Evolutionary conservation across 2,329 filamentous ascomycete genomes (phyloP).

Genomic region (Hypoxylon sp.): DNA sequence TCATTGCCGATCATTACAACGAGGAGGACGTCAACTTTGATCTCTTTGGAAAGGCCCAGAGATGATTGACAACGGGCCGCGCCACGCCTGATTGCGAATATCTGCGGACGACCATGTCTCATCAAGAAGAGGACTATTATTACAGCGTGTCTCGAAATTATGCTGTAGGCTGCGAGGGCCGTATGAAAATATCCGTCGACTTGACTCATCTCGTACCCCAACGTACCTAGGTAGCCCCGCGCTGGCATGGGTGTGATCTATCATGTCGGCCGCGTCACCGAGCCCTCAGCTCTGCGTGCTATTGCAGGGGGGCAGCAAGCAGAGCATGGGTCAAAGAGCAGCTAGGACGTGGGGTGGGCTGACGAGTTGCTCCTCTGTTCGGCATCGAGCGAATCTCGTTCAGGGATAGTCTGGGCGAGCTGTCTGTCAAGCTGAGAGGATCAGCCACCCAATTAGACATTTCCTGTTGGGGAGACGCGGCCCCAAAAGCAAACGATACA

Average conservation of each 20-base stretch:
- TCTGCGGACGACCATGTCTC: not conserved
- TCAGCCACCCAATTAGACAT: slow-evolving; percentile 28
- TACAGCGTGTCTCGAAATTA: slow-evolving; percentile 9
- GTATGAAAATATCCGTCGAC: slow-evolving; percentile 8
- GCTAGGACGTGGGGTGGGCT: slow-evolving; percentile 28
- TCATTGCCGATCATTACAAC: slow-evolving; percentile 79
- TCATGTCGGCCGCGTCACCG: slow-evolving; percentile 32
- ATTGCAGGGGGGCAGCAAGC: slow-evolving; percentile 15
- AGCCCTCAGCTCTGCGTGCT: slow-evolving; percentile 19
- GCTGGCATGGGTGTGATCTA: not conserved
- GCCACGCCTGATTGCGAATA: slow-evolving; percentile 15
- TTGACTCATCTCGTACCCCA: slow-evolving; percentile 32
- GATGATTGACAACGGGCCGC: slow-evolving; percentile 28
- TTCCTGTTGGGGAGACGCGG: slow-evolving; percentile 1
- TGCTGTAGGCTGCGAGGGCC: slow-evolving; percentile 2
- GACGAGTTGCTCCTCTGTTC: slow-evolving; percentile 15
- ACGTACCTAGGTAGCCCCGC: slow-evolving; percentile 19
- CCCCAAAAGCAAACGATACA: not conserved
- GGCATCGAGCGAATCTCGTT: slow-evolving; percentile 28
- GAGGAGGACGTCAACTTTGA: slow-evolving; percentile 73
- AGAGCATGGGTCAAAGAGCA: slow-evolving; percentile 5
- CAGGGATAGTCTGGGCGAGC: slow-evolving; percentile 8
- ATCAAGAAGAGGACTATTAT: slow-evolving; percentile 1
- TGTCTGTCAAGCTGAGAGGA: slow-evolving; percentile 18
- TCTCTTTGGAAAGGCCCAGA: slow-evolving; percentile 50